phyloP scores from a whole-genome alignment of 106 monocot genomes.

The Apostasia ramifera region DNA sequence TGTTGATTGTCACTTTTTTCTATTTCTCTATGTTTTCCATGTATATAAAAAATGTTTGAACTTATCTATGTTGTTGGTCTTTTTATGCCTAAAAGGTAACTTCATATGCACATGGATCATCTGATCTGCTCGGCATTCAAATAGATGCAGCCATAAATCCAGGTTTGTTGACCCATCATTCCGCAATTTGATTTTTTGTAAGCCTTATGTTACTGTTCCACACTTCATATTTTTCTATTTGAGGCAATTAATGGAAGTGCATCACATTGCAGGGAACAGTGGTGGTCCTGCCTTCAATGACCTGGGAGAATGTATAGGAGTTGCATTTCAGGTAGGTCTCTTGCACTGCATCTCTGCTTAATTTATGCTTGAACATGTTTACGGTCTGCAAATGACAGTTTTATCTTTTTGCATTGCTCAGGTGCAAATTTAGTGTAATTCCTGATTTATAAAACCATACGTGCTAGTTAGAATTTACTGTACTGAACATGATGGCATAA shows the following conservation, averaged over 20 bases:
- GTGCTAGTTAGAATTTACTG: neutral
- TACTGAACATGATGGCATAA: neutral
- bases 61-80: neutral
- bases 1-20: too few relatives aligned
- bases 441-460: neutral
- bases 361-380: neutral
- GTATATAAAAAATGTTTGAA: too few relatives aligned
- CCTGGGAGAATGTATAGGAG: slow-evolving; percentile 94
- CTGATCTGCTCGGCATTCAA: slow-evolving; percentile 95
- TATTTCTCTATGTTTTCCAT: too few relatives aligned
- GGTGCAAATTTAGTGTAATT: too few relatives aligned
- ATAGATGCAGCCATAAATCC: slow-evolving; percentile 99
- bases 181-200: neutral
- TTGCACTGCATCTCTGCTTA: neutral
- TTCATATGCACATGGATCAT: slow-evolving; percentile 93
- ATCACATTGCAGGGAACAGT: slow-evolving; percentile 74
- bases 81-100: slow-evolving; percentile 49
- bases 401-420: neutral
- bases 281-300: slow-evolving; percentile 99
- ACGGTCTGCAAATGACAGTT: neutral
- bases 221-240: neutral
- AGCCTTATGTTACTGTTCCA: neutral
- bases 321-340: slow-evolving; percentile 92
- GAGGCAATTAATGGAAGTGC: neutral
- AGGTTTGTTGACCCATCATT: slow-evolving; percentile 35